Base-by-base conservation (phyloP, 441 rosid species). In the Populus hybrid region DNA sequence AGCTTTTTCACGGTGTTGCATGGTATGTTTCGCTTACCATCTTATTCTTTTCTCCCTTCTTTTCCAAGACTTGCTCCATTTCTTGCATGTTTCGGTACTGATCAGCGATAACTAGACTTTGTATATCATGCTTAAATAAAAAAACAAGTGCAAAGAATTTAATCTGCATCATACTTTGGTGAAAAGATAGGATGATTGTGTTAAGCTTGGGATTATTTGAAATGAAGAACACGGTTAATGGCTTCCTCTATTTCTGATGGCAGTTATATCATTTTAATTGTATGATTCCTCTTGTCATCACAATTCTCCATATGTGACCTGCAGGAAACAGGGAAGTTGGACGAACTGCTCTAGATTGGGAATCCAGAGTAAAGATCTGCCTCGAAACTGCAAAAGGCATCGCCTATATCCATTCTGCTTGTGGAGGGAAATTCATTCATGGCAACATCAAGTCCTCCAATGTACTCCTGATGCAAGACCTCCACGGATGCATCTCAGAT, bases 361-460 rank as follows among this genome's bases (percentile, higher is more conserved):
- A 88, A 69, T 83, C 92, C 21, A 83, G 99, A 74, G 85, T 94
- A 80, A 92, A 82, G 40, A 91, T 94, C 32, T 96, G 87, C 3
- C 86, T 94, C 9, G 98, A 90, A 14, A 81, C 98, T 7, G 97
- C 97, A 1, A 89, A 85, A 84, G 99, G 99, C 64, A 85, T 94
- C 9, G 87, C 91, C 0, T 82, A 88, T 59, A 84, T 94, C 83
- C 98, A 95, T 78, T 68, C 77, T 72, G 93, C 88, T 59, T 83
- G 87, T 78, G 83, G 87, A 23, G 98, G 94, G 23, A 95, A 89
- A 74, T 80, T 90, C n/a, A 88, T 86, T 70, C 98, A 95, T 59
- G 99, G 95, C 67, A 94, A 95, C 86, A 79, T 95, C 70, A 94
- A 90, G 85, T 91, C 97, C 81, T 91, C 98, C 1, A 95, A 95